phyloP scores from a whole-genome alignment of 768 basidiomycete genomes.

The Candolleomyces efflorescens region DNA sequence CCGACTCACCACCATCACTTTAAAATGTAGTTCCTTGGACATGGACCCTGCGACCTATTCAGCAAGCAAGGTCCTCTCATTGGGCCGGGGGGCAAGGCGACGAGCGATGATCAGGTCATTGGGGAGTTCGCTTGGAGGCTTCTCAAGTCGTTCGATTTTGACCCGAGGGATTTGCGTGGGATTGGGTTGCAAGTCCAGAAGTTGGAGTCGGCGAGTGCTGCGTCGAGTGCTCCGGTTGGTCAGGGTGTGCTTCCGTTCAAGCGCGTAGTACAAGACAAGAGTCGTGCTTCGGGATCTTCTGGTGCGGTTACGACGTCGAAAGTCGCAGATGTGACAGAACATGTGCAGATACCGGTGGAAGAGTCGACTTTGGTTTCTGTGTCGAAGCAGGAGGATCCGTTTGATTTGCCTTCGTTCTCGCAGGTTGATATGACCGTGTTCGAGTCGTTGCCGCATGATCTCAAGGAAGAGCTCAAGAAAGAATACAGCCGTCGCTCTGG shows the following conservation, averaged over 20 bases:
- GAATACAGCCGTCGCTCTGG: slow-evolving; percentile 62
- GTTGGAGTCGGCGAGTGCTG: slow-evolving; percentile 52
- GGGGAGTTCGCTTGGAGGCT: slow-evolving; percentile 76
- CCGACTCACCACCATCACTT: too few species aligned
- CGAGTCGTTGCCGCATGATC: slow-evolving; percentile 63
- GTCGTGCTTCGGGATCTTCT: slow-evolving; percentile 12
- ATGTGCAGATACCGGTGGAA: slow-evolving; percentile 16
- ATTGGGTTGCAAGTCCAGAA: slow-evolving; percentile 91
- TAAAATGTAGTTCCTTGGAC: slow-evolving; percentile 88
- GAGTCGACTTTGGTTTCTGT: slow-evolving; percentile 12
- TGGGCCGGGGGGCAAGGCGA: slow-evolving; percentile 60
- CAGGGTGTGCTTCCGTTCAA: slow-evolving; percentile 65
- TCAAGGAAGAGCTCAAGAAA: slow-evolving; percentile 62
- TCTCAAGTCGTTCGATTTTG: slow-evolving; percentile 68
- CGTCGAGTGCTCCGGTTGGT: slow-evolving; percentile 33
- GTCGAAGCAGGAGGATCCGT: slow-evolving; percentile 13
- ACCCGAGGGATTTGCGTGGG: slow-evolving; percentile 85
- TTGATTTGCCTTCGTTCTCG: slow-evolving; percentile 65
- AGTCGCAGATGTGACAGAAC: too few species aligned
- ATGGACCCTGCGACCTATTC: slow-evolving; percentile 80
- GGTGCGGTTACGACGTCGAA: slow-evolving; percentile 3
- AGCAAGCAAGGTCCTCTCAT: slow-evolving; percentile 66
- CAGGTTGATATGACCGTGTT: slow-evolving; percentile 72
- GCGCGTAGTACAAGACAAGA: slow-evolving; percentile 8
- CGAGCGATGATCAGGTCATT: slow-evolving; percentile 68